A percentile compares a stretch with the other conserved stretches of the same genome.
Conservation (phyloP, 2,329 filamentous ascomycete species). For the Passalora sequoiae region DNA sequence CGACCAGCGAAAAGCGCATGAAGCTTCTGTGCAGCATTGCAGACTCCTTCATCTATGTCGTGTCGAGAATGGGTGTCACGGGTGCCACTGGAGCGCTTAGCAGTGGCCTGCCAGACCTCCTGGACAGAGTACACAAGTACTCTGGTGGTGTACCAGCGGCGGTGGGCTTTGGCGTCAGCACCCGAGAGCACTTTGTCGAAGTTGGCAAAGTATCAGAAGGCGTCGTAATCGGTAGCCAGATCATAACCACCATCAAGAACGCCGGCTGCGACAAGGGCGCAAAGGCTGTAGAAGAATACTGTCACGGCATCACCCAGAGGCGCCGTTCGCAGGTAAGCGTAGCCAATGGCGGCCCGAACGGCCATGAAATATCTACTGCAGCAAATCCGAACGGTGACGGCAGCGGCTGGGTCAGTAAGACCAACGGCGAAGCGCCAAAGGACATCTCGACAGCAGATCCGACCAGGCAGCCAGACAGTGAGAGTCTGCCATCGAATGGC, state of each 20-base stretch:
- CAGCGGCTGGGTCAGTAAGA: conserved; percentile 32
- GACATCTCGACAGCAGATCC: conserved; percentile 33
- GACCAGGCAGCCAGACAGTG: conserved; percentile 31
- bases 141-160: conserved; percentile 86
- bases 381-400: conserved; percentile 33
- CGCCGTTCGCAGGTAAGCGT: conserved; percentile 21
- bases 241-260: conserved; percentile 73
- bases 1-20: conserved; percentile 90
- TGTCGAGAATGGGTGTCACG: conserved; percentile 94
- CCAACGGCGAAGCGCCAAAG: conserved; percentile 30
- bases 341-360: conserved; percentile 17
- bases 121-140: conserved; percentile 83
- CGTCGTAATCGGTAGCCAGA: conserved; percentile 94
- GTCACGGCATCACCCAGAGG: conserved; percentile 59
- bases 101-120: conserved; percentile 70
- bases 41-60: conserved; percentile 98
- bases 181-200: conserved; percentile 83
- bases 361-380: conserved; percentile 30
- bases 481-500: conserved; percentile 40
- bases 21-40: conserved; percentile 92
- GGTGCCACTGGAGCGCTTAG: conserved; percentile 81
- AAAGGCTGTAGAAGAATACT: conserved; percentile 79
- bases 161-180: conserved; percentile 94
- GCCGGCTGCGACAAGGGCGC: conserved; percentile 61
- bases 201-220: conserved; percentile 82